phyloP scores from a whole-genome alignment of 129 eudicot genomes.

The Helianthus annuus region DNA sequence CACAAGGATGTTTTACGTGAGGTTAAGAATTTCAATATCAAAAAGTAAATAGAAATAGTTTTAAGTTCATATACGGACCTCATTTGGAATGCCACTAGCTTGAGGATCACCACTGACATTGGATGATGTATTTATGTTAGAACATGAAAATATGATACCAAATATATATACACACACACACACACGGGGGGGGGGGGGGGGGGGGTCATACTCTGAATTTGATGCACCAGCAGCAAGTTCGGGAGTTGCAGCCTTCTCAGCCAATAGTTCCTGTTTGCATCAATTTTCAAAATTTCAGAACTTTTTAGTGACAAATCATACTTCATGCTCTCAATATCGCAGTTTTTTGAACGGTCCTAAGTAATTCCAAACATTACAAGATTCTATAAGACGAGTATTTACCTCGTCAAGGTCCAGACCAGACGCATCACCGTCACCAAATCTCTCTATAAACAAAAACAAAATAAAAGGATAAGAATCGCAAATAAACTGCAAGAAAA shows the following conservation, averaged over 20 bases:
- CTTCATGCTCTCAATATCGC: conserved; percentile 18
- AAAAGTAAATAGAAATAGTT: conserved; percentile 8
- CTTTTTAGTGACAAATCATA: not conserved
- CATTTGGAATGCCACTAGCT: conserved; percentile 25
- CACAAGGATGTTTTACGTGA: not conserved
- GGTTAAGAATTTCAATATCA: not conserved
- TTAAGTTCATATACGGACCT: conserved; percentile 25
- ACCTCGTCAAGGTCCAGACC: conserved; percentile 99
- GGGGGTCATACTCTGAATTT: conserved; percentile 34
- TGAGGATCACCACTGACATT: conserved; percentile 70
- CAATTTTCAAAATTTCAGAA: not conserved
- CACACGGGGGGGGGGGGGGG: not conserved
- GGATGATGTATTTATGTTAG: conserved; percentile 29
- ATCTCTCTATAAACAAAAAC: conserved; percentile 63
- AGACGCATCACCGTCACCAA: conserved; percentile 91
- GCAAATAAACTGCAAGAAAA: conserved; percentile 2
- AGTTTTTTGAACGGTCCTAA: not conserved
- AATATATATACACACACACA: not conserved
- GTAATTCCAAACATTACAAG: not conserved
- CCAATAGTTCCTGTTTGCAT: conserved; percentile 66
- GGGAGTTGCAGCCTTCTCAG: conserved; percentile 63
- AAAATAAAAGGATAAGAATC: not conserved
- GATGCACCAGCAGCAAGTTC: conserved; percentile 47
- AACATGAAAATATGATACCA: conserved; percentile 8
- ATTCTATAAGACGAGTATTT: conserved; percentile 9